Percentiles rank a stretch among this genome's conserved stretches.
Evolutionary conservation across 2,329 filamentous ascomycete species (phyloP).

Genomic region (Aspergillus ruber): DNA sequence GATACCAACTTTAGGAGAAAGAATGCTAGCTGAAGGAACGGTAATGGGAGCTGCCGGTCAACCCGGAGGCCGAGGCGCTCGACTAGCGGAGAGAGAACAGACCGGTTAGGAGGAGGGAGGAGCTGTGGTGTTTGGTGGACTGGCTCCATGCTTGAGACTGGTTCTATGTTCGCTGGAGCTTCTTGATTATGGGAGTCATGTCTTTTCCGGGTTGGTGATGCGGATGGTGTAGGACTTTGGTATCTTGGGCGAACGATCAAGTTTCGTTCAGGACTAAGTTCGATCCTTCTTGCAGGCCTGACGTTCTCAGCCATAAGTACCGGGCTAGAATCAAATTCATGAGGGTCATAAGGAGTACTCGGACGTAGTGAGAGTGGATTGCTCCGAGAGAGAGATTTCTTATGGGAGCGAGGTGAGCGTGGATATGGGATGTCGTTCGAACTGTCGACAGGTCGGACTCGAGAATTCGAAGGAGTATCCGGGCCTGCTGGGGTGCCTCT

Average conservation of each 20-base stretch:
- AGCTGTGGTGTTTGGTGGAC: slow-evolving; percentile 24
- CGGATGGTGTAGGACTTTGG: slow-evolving; percentile 18
- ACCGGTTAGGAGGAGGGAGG: slow-evolving; percentile 34
- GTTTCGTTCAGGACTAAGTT: slow-evolving; percentile 24
- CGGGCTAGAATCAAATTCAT: slow-evolving; percentile 8
- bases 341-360: slow-evolving; percentile 22
- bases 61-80: slow-evolving; percentile 15
- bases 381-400: slow-evolving; percentile 17
- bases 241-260: slow-evolving; percentile 27
- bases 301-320: slow-evolving; percentile 11
- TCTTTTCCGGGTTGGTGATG: slow-evolving; percentile 15
- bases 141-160: neutral
- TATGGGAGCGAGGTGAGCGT: slow-evolving; percentile 21
- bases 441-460: slow-evolving; percentile 37
- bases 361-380: slow-evolving; percentile 16
- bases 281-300: slow-evolving; percentile 10
- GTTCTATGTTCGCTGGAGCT: slow-evolving; percentile 1
- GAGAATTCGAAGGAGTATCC: slow-evolving; percentile 25
- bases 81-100: slow-evolving; percentile 16
- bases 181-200: slow-evolving; percentile 10
- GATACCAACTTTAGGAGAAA: slow-evolving; percentile 65
- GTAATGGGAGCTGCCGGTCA: slow-evolving; percentile 29
- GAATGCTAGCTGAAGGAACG: slow-evolving; percentile 49
- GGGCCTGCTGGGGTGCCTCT: slow-evolving; percentile 24
- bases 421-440: slow-evolving; percentile 21